phyloP scores from a whole-genome alignment of 78 protist species.

The Dictyostelium capitatum region DNA sequence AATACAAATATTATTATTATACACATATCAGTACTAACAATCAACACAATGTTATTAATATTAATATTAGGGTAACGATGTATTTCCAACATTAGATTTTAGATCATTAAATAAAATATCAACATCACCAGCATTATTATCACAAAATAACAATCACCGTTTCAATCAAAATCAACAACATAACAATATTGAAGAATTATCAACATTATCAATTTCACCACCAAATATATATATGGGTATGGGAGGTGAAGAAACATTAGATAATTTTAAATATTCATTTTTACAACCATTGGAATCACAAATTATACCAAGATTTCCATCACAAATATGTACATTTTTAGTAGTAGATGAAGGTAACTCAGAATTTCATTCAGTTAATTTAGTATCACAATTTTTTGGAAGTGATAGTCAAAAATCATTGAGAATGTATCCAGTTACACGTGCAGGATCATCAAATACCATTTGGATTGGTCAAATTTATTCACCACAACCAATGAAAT shows the following conservation, averaged over 20 bases:
- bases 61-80: constrained; percentile 51
- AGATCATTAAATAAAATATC: background rate
- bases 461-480: constrained; percentile 75
- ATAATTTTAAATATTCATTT: constrained; percentile 10
- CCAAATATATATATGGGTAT: background rate
- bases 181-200: too few relatives aligned
- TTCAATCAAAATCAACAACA: too few relatives aligned
- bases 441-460: constrained; percentile 32
- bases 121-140: background rate
- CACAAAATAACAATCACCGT: background rate
- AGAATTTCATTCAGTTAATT: constrained; percentile 37
- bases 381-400: constrained; percentile 68
- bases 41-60: too few relatives aligned
- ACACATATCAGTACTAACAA: too few relatives aligned
- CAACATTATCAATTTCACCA: background rate
- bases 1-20: background rate
- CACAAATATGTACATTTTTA: constrained; percentile 63
- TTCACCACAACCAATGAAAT: constrained; percentile 74
- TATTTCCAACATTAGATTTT: constrained; percentile 73
- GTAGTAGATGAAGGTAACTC: constrained; percentile 59
- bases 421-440: constrained; percentile 59
- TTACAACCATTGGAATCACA: constrained; percentile 76
- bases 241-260: background rate
- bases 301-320: constrained; percentile 55
- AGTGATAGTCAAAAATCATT: constrained; percentile 45